A percentile compares a stretch with the other conserved stretches of the same genome.
phyloP scores from a whole-genome alignment of 352 stramenopile genomes.

The Phytophthora sansomeana region DNA sequence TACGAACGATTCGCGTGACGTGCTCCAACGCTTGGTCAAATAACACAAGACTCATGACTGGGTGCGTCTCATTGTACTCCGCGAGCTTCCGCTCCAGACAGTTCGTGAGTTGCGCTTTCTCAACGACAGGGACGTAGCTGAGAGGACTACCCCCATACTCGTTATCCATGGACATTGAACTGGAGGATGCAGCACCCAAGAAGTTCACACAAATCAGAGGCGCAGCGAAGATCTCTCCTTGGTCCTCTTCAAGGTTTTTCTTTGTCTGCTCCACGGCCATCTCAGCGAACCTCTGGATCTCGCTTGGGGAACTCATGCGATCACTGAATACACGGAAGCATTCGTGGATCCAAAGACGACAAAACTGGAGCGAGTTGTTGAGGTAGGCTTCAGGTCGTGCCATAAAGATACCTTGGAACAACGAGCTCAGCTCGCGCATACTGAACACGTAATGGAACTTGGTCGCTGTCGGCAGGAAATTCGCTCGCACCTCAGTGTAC shows the following conservation, averaged over 20 bases:
- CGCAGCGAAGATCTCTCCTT: slow-evolving; percentile 69
- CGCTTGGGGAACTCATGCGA: slow-evolving; percentile 78
- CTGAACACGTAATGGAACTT: slow-evolving; percentile 96
- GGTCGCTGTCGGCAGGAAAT: slow-evolving; percentile 90
- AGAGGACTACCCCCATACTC: slow-evolving; percentile 27
- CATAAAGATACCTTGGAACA: slow-evolving; percentile 90
- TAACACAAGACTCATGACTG: slow-evolving; percentile 93
- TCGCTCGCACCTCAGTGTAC: slow-evolving; percentile 70
- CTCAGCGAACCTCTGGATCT: slow-evolving; percentile 82
- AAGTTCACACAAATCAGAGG: slow-evolving; percentile 84
- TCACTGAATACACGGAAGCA: slow-evolving; percentile 93
- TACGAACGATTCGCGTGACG: slow-evolving; percentile 87
- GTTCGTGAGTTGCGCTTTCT: slow-evolving; percentile 60
- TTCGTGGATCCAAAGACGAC: slow-evolving; percentile 92
- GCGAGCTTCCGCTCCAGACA: slow-evolving; percentile 72
- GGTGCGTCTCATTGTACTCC: slow-evolving; percentile 93
- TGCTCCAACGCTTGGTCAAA: slow-evolving; percentile 94
- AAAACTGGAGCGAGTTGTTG: slow-evolving; percentile 69
- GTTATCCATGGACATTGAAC: slow-evolving; percentile 12
- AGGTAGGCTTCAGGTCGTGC: slow-evolving; percentile 69
- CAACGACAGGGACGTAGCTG: slow-evolving; percentile 59
- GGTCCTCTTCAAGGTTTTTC: slow-evolving; percentile 88
- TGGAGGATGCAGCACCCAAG: slow-evolving; percentile 22
- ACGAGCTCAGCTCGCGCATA: slow-evolving; percentile 86
- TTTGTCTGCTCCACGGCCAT: slow-evolving; percentile 89